phyloP scores from a whole-genome alignment of 169 alveolate species.

The Plasmodium inui region DNA sequence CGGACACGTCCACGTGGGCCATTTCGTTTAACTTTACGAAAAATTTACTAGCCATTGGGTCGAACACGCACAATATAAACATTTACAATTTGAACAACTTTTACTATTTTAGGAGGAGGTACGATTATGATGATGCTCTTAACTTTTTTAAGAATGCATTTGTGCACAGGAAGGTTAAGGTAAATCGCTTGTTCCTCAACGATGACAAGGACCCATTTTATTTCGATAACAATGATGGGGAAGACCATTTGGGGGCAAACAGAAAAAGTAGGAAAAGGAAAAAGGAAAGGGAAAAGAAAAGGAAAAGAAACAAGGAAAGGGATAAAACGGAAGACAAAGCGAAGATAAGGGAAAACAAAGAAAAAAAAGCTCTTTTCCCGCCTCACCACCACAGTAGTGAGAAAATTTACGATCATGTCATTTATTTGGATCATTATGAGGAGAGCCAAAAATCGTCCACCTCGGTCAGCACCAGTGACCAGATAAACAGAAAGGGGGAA shows the following conservation, averaged over 20 bases:
- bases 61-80: conserved; percentile 64
- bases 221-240: background rate
- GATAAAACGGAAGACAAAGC: background rate
- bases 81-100: conserved; percentile 71
- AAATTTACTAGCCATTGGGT: conserved; percentile 74
- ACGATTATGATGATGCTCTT: conserved; percentile 61
- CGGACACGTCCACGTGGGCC: conserved; percentile 72
- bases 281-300: background rate
- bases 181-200: conserved; percentile 22
- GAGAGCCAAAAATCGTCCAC: background rate
- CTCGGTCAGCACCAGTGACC: background rate
- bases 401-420: background rate
- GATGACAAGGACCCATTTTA: background rate
- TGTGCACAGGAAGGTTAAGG: conserved; percentile 13
- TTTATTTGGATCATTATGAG: background rate
- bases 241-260: background rate
- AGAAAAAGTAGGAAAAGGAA: background rate
- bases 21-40: conserved; percentile 62
- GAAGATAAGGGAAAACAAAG: background rate
- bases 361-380: background rate
- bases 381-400: background rate
- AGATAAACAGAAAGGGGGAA: background rate
- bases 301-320: background rate
- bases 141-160: conserved; percentile 41
- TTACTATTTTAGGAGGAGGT: conserved; percentile 68